Conservation (phyloP, 2,329 filamentous ascomycete genomes). For the Akanthomyces uredinophilus region DNA sequence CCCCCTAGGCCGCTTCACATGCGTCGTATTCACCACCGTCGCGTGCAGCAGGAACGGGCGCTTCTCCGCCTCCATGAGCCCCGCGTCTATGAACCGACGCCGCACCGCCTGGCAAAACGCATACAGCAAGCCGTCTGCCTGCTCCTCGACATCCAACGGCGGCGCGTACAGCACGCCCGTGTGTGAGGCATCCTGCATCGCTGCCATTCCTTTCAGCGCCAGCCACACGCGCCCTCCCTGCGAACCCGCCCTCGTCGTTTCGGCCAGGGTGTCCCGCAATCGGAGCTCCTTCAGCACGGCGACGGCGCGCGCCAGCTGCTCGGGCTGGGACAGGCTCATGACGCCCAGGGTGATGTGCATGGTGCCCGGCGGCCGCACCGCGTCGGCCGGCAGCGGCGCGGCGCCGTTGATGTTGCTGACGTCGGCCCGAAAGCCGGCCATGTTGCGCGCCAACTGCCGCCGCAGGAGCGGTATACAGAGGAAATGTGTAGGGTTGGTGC, state of each 20-base stretch:
- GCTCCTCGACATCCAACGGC: constrained; percentile 46
- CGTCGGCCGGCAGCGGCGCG: constrained; percentile 53
- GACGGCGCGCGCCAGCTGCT: constrained; percentile 38
- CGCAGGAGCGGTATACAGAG: constrained; percentile 68
- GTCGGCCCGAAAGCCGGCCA: constrained; percentile 58
- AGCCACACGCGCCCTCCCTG: constrained; percentile 31
- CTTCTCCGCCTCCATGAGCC: constrained; percentile 50
- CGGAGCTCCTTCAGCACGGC: constrained; percentile 34
- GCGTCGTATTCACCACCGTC: constrained; percentile 81
- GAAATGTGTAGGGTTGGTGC: constrained; percentile 60
- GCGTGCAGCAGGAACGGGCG: constrained; percentile 72
- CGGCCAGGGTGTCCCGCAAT: constrained; percentile 36
- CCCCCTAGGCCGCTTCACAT: constrained; percentile 47
- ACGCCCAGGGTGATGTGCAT: constrained; percentile 84
- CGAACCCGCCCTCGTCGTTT: constrained; percentile 18
- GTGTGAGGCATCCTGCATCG: constrained; percentile 55
- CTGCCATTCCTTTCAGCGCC: constrained; percentile 49
- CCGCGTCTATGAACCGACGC: constrained; percentile 48
- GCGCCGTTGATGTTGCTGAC: constrained; percentile 41
- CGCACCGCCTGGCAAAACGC: constrained; percentile 54
- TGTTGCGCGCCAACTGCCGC: constrained; percentile 57
- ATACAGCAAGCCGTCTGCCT: constrained; percentile 37
- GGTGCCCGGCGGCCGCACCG: constrained; percentile 71
- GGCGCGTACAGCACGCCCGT: constrained; percentile 62
- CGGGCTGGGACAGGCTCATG: constrained; percentile 61